Evolutionary conservation across 768 basidiomycete species (phyloP).

Genomic region (Calocybe cyanea): DNA sequence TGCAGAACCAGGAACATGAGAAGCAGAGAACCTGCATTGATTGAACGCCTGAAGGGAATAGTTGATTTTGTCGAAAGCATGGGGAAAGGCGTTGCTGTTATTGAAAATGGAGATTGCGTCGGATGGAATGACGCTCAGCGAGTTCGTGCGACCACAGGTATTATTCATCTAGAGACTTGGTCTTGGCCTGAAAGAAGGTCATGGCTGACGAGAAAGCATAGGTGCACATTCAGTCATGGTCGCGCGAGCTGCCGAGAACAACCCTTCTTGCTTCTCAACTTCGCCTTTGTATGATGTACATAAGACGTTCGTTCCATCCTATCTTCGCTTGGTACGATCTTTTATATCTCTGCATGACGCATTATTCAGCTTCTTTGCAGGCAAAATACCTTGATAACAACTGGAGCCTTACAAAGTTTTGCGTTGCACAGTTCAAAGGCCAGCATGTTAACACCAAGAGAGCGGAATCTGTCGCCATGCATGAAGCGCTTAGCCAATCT

Average conservation of each 20-base stretch:
- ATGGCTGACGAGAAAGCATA: slow-evolving; percentile 19
- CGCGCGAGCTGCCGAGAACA: slow-evolving; percentile 90
- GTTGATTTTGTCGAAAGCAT: slow-evolving; percentile 77
- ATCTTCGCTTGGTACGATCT: slow-evolving; percentile 62
- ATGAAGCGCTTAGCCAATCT: slow-evolving; percentile 50
- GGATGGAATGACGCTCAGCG: slow-evolving; percentile 76
- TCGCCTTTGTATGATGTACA: slow-evolving; percentile 68
- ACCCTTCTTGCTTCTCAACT: slow-evolving; percentile 82
- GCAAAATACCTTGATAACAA: slow-evolving; percentile 73
- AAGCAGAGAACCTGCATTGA: slow-evolving; percentile 71
- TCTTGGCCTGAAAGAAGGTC: not conserved
- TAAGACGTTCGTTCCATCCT: slow-evolving; percentile 62
- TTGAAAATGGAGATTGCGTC: slow-evolving; percentile 91
- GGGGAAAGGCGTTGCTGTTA: slow-evolving; percentile 78
- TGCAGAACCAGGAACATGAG: slow-evolving; percentile 94
- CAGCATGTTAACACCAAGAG: slow-evolving; percentile 53
- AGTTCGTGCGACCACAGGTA: slow-evolving; percentile 73
- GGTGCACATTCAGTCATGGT: slow-evolving; percentile 94
- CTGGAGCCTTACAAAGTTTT: slow-evolving; percentile 86
- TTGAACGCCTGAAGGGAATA: slow-evolving; percentile 77
- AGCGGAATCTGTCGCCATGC: slow-evolving; percentile 52
- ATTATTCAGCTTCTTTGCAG: slow-evolving; percentile 31
- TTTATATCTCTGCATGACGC: not conserved
- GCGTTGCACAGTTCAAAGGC: slow-evolving; percentile 78
- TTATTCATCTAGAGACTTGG: not conserved